These are phyloP conservation scores for Penicillium verhagenii DNA, from an alignment of 495 filamentous ascomycete genomes.

Conservation along the genomic window DNA sequence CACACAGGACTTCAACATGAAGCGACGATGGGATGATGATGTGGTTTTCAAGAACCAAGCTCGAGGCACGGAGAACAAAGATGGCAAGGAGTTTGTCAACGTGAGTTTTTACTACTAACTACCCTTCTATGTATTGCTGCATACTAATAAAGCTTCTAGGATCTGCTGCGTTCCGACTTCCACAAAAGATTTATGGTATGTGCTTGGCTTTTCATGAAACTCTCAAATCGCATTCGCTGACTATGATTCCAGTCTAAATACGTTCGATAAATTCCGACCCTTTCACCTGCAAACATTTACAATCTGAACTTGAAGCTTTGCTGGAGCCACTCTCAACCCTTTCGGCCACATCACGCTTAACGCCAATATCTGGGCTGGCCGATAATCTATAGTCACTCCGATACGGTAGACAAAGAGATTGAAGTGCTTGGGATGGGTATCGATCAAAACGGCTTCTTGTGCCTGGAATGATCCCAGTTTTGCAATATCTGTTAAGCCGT, in stretches of 20 bases:
- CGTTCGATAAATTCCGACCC: conserved; percentile 50
- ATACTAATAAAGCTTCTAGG: conserved; percentile 48
- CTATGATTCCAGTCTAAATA: conserved; percentile 59
- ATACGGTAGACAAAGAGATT: not conserved
- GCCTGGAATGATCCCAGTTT: not conserved
- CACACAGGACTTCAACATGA: conserved; percentile 49
- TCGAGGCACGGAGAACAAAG: conserved; percentile 88
- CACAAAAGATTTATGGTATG: conserved; percentile 96
- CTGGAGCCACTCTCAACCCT: too few relatives aligned
- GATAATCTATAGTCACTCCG: not conserved
- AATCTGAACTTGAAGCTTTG: not conserved
- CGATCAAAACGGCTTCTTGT: not conserved
- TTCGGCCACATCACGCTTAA: too few relatives aligned
- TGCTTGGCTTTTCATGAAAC: not conserved
- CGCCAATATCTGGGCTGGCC: too few relatives aligned
- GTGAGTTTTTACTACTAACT: conserved; percentile 55
- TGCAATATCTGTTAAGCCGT: not conserved
- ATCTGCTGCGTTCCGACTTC: conserved; percentile 92
- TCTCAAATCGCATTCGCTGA: conserved; percentile 26
- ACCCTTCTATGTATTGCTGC: not conserved
- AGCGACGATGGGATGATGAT: conserved; percentile 88
- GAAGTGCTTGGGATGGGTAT: not conserved
- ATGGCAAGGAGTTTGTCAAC: conserved; percentile 96
- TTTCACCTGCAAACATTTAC: too few relatives aligned
- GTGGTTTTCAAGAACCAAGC: conserved; percentile 99